Evolutionary conservation across 2,329 filamentous ascomycete genomes (phyloP).

Genomic region (Ilyonectria robusta): DNA sequence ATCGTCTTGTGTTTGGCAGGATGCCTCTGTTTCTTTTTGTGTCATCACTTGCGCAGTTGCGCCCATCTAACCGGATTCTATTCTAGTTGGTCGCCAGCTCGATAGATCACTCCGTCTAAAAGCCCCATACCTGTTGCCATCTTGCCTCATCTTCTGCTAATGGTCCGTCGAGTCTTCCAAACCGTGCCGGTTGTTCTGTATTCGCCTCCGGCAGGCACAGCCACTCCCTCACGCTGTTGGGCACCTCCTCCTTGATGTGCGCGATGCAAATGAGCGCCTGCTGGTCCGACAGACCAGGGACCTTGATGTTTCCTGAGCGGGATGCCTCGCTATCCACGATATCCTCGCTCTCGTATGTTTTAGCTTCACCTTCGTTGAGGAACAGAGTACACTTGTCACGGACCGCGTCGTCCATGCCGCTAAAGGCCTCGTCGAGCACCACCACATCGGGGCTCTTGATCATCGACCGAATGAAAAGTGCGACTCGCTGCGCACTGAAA

Average conservation of each 20-base stretch:
- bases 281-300: conserved; percentile 74
- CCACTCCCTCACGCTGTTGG: conserved; percentile 86
- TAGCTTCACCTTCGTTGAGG: conserved; percentile 75
- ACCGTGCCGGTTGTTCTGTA: conserved; percentile 71
- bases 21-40: background rate
- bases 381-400: conserved; percentile 91
- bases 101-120: conserved; percentile 28
- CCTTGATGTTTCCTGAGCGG: conserved; percentile 60
- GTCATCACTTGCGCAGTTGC: background rate
- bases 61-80: background rate
- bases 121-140: conserved; percentile 78
- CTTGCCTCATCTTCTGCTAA: conserved; percentile 68
- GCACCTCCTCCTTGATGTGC: conserved; percentile 92
- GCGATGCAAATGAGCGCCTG: conserved; percentile 95
- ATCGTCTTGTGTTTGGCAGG: background rate
- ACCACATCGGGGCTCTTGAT: conserved; percentile 87
- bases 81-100: background rate
- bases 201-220: conserved; percentile 86
- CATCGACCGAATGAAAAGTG: conserved; percentile 86
- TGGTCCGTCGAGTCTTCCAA: conserved; percentile 75
- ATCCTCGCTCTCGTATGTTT: conserved; percentile 54
- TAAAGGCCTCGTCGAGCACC: conserved; percentile 90
- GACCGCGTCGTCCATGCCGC: conserved; percentile 84
- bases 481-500: conserved; percentile 87
- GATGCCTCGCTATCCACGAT: conserved; percentile 63